phyloP scores from a whole-genome alignment of 2,329 filamentous ascomycete genomes.

The Byssochlamys sp. region DNA sequence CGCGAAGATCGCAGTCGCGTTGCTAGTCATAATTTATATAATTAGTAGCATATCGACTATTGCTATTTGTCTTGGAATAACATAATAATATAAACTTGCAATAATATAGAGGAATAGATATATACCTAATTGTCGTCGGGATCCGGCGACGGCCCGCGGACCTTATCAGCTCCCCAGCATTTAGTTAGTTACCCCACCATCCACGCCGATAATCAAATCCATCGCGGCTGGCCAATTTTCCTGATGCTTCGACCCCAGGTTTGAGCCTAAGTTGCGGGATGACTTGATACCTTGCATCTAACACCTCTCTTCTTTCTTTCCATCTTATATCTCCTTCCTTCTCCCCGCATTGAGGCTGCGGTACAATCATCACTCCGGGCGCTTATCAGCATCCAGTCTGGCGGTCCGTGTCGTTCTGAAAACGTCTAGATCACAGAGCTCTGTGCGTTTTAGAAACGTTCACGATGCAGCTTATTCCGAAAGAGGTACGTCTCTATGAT shows the following conservation, averaged over 20 bases:
- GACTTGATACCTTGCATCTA: not conserved
- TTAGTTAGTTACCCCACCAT: not conserved
- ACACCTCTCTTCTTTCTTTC: constrained; percentile 6
- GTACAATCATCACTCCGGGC: not conserved
- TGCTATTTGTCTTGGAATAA: too few species aligned
- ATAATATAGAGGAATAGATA: too few species aligned
- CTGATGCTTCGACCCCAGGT: not conserved
- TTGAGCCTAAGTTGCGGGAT: not conserved
- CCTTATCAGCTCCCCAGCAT: not conserved
- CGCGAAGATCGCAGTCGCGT: too few species aligned
- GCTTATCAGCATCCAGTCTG: not conserved
- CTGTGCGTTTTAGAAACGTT: not conserved
- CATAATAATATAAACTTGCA: too few species aligned
- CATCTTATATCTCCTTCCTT: not conserved
- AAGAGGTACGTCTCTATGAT: constrained; percentile 28
- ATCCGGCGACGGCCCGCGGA: not conserved
- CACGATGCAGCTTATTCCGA: constrained; percentile 39
- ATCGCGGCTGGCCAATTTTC: not conserved
- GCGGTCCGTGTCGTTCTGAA: not conserved
- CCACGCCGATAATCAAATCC: not conserved
- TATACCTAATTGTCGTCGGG: not conserved
- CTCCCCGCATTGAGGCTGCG: not conserved
- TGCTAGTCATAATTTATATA: too few species aligned
- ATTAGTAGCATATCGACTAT: too few species aligned
- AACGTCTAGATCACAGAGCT: not conserved